Evolutionary conservation across 2,329 filamentous ascomycete species (phyloP).

Genomic region (Arthrinium phaeospermum): DNA sequence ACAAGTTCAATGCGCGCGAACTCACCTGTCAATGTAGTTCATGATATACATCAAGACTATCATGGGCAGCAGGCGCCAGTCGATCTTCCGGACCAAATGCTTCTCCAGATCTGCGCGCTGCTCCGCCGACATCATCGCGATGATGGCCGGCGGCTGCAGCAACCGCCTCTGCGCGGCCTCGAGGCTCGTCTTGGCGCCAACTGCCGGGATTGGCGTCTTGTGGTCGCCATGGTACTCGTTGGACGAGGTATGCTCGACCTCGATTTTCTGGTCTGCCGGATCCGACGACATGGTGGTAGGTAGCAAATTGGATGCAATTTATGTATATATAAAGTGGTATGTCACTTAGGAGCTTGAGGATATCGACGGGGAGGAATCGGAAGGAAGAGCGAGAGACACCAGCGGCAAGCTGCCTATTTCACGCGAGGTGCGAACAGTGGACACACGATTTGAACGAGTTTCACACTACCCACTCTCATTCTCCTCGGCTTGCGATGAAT

Average conservation of each 20-base stretch:
- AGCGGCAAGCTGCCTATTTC: not conserved
- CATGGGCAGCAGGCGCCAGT: constrained; percentile 68
- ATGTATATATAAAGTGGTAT: not conserved
- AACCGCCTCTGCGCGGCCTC: constrained; percentile 32
- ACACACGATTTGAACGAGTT: not conserved
- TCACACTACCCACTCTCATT: not conserved
- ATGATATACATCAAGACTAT: constrained; percentile 74
- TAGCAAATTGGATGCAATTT: not conserved
- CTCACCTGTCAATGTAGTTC: constrained; percentile 63
- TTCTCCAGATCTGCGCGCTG: constrained; percentile 58
- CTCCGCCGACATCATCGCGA: constrained; percentile 54
- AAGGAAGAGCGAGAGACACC: not conserved
- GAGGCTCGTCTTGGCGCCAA: not conserved
- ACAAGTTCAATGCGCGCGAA: constrained; percentile 21
- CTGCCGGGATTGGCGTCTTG: not conserved
- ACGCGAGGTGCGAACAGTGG: not conserved
- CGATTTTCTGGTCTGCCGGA: constrained; percentile 22
- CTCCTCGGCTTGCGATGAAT: not conserved
- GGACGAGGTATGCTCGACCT: constrained; percentile 14
- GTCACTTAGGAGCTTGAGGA: not conserved
- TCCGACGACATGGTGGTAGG: constrained; percentile 2
- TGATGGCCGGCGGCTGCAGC: constrained; percentile 38
- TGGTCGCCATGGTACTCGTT: constrained; percentile 20
- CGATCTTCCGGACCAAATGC: constrained; percentile 67
- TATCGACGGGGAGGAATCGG: not conserved